These are phyloP conservation scores for Fragaria ananassa DNA, from an alignment of 306 rosid genomes.

Conservation along the genomic window DNA sequence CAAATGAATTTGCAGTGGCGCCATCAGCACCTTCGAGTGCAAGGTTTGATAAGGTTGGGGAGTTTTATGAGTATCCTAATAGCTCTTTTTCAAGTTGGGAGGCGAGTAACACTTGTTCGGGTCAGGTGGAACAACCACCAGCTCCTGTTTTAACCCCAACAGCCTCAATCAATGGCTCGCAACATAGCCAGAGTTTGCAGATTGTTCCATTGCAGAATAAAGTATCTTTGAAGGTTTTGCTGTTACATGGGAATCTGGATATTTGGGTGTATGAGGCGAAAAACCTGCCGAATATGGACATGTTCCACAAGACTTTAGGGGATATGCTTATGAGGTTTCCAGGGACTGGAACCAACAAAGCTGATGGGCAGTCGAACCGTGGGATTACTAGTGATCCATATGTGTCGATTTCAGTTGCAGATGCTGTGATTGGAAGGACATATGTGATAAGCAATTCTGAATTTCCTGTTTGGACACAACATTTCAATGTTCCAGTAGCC, in stretches of 20 bases:
- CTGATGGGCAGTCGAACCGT: constrained; percentile 50
- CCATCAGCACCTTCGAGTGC: constrained; percentile 44
- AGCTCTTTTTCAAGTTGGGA: constrained; percentile 46
- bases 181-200: constrained; percentile 51
- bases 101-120: constrained; percentile 21
- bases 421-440: constrained; percentile 90
- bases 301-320: constrained; percentile 89
- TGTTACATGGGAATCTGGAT: constrained; percentile 86
- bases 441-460: constrained; percentile 87
- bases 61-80: constrained; percentile 42
- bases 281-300: constrained; percentile 93
- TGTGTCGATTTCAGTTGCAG: constrained; percentile 58
- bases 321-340: constrained; percentile 61
- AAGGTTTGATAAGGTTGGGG: constrained; percentile 39
- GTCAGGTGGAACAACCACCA: constrained; percentile 26
- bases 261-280: constrained; percentile 67
- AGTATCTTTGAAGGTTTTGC: constrained; percentile 71
- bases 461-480: constrained; percentile 87
- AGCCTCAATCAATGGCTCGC: constrained; percentile 49
- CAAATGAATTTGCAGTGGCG: constrained; percentile 42
- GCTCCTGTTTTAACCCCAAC: constrained; percentile 35
- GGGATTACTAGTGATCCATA: constrained; percentile 97
- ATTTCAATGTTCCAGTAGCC: constrained; percentile 82
- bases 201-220: constrained; percentile 58
- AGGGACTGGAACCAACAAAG: constrained; percentile 48